Percentiles rank a stretch among this genome's conserved stretches.
These are phyloP conservation scores for Actinomucor elegans DNA, from an alignment of 371 early-diverging fungal genomes.

Conservation along the genomic window DNA sequence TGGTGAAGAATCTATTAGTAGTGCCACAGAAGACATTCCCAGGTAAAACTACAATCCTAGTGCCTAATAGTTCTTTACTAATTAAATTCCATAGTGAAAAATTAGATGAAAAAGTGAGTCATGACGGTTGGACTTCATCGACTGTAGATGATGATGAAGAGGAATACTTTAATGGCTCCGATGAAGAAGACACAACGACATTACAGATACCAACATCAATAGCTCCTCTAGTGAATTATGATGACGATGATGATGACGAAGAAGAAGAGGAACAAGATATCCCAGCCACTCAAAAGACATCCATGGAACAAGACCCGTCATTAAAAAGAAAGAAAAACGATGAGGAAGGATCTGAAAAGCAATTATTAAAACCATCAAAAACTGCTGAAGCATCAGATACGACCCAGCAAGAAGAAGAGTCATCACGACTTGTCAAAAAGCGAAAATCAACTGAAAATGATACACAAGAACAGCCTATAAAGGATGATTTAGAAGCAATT, in stretches of 20 bases:
- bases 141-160: conserved; percentile 79
- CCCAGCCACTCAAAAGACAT: too few relatives aligned
- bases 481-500: too few relatives aligned
- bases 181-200: conserved; percentile 58
- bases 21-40: background rate
- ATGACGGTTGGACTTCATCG: conserved; percentile 28
- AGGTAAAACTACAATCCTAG: conserved; percentile 3
- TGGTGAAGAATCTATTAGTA: conserved; percentile 4
- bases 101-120: conserved; percentile 11
- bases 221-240: conserved; percentile 45
- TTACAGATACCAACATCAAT: conserved; percentile 4
- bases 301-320: too few relatives aligned
- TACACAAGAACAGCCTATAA: too few relatives aligned
- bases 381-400: background rate
- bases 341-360: background rate
- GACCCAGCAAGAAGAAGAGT: background rate
- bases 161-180: conserved; percentile 79
- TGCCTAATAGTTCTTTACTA: background rate
- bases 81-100: conserved; percentile 1
- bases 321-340: conserved; percentile 4
- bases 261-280: too few relatives aligned
- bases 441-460: background rate
- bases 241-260: conserved; percentile 56
- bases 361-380: background rate
- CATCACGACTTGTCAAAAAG: too few relatives aligned